Evolutionary conservation across 2,329 filamentous ascomycete species (phyloP), one percentile per base, ranked within the genome.

Genomic region (Biscogniauxia mediterranea): DNA sequence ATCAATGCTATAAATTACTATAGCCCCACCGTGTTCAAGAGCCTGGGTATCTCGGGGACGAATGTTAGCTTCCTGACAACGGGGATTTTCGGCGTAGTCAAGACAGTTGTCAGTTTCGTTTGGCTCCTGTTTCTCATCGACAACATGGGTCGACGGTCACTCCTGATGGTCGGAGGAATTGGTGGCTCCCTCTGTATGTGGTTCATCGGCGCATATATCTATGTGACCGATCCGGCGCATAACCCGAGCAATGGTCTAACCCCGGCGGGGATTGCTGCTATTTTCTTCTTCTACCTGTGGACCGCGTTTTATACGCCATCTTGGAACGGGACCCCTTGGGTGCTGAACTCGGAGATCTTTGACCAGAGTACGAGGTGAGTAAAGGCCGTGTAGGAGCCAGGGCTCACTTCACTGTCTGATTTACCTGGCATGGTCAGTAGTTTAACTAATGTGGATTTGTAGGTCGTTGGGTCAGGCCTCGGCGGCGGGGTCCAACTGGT

Each of bases 321-420:
- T 0, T 91, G 88, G 88, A 90, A 90, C 70, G 88, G 88, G 1
- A 90, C 87, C 0, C 89, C 89, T 0, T 93, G 90, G 90, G 88
- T 93, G 21, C 77, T 90, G 70, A 91, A 91, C 78, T 82, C 82
- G 0, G 89, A 93, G 74, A 92, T 93, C 80, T 92, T 92, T 74
- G 85, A 89, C 68, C 84, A 86, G 65, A 89, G 88, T 75, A 85
- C 86, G 17, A 82, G 88, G 66, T 69, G 20, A 53, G 62, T 54
- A 15, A 17, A 20, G 11, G n/a, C n/a, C n/a, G n/a, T n/a, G n/a
- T n/a, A n/a, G n/a, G n/a, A n/a, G n/a, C n/a, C n/a, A n/a, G n/a
- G n/a, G n/a, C n/a, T n/a, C n/a, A n/a, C n/a, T n/a, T n/a, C n/a
- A n/a, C n/a, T 52, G 5, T n/a, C 46, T 25, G 13, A 2, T 2